Evolutionary conservation across 1,284 basidiomycete genomes (phyloP).

Genomic region (Trichosporon ovoides): DNA sequence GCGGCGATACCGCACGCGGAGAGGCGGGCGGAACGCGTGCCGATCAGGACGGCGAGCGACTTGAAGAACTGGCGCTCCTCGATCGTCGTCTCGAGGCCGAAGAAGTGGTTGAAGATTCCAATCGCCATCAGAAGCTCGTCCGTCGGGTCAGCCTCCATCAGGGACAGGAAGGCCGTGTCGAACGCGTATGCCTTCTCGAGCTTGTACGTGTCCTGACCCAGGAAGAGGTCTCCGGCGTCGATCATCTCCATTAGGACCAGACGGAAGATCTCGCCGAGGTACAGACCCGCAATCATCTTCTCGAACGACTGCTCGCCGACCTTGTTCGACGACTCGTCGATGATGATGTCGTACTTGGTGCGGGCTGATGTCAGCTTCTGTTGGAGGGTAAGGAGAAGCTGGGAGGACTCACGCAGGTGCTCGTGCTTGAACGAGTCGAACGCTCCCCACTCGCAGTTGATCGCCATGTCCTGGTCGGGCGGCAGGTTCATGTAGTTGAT

Average conservation of each 20-base stretch:
- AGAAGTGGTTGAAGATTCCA: slow-evolving; percentile 94
- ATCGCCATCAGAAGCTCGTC: slow-evolving; percentile 94
- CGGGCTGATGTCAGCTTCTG: slow-evolving; percentile 54
- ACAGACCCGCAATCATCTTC: slow-evolving; percentile 98
- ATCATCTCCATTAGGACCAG: slow-evolving; percentile 92
- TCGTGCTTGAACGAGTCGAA: slow-evolving; percentile 96
- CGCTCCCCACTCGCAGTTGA: slow-evolving; percentile 82
- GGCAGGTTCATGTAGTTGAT: slow-evolving; percentile 67
- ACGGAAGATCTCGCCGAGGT: slow-evolving; percentile 93
- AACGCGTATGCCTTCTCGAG: slow-evolving; percentile 86
- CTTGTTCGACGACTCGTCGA: slow-evolving; percentile 93
- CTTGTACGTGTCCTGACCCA: slow-evolving; percentile 97
- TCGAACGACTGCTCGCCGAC: slow-evolving; percentile 79
- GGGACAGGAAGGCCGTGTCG: slow-evolving; percentile 92
- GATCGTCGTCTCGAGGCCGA: slow-evolving; percentile 84
- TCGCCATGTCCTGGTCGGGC: slow-evolving; percentile 74
- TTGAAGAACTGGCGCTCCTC: slow-evolving; percentile 94
- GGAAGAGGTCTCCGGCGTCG: slow-evolving; percentile 92
- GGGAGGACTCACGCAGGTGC: slow-evolving; percentile 61
- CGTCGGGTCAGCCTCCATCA: slow-evolving; percentile 98
- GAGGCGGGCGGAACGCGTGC: slow-evolving; percentile 76
- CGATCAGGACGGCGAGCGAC: slow-evolving; percentile 80
- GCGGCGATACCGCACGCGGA: slow-evolving; percentile 92
- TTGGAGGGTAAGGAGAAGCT: not conserved
- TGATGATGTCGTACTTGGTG: slow-evolving; percentile 88